Conservation (phyloP, 108 stramenopile genomes). For the Epipyxis sp. region DNA sequence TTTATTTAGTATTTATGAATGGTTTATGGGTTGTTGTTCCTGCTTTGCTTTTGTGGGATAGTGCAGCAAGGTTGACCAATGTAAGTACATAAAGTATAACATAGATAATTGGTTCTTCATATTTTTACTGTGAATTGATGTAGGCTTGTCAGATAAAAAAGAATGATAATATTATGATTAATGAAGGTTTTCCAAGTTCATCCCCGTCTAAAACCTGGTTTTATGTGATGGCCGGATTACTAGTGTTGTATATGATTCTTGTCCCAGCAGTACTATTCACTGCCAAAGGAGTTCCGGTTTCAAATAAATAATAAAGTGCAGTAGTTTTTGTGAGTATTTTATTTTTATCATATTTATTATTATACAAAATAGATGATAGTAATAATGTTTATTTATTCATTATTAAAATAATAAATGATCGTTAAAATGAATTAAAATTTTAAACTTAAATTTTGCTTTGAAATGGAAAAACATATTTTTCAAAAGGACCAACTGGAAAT, state of each 20-base stretch:
- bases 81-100: neutral
- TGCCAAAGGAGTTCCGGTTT: neutral
- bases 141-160: too few species aligned
- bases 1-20: constrained; percentile 39
- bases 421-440: too few species aligned
- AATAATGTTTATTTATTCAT: too few species aligned
- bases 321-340: too few species aligned
- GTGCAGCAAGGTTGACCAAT: neutral
- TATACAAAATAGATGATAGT: too few species aligned
- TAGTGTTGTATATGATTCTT: constrained; percentile 34
- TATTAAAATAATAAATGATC: too few species aligned
- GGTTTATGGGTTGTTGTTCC: constrained; percentile 39
- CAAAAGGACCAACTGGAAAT: too few species aligned
- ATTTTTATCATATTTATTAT: too few species aligned
- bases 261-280: constrained; percentile 33
- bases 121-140: too few species aligned
- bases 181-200: neutral
- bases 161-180: neutral
- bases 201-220: constrained; percentile 2
- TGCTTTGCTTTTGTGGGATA: constrained; percentile 34
- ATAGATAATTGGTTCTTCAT: neutral
- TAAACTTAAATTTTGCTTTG: too few species aligned
- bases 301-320: too few species aligned
- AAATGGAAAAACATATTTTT: too few species aligned
- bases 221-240: neutral